Percentiles rank a stretch among this genome's conserved stretches.
Conservation (phyloP, 1,139 yeast species). For the Saccharomycopsis crataegensis region DNA sequence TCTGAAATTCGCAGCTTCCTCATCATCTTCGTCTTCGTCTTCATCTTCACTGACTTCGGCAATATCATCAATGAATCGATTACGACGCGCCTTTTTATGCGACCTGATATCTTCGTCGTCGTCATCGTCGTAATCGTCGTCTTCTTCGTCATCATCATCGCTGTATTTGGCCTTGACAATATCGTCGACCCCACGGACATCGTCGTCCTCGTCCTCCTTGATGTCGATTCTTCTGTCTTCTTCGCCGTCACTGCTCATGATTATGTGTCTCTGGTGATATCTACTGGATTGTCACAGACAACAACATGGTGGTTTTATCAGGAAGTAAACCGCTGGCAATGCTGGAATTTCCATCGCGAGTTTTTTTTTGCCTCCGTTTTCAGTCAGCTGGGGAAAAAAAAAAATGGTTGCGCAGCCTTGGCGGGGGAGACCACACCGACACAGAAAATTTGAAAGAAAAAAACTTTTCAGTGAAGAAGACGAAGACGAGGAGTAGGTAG, state of each 20-base stretch:
- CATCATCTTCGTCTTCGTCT: constrained; percentile 80
- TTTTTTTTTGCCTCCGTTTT: not conserved
- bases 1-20: constrained; percentile 79
- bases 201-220: not conserved
- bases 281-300: not conserved
- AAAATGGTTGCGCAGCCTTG: too few species aligned
- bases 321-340: too few species aligned
- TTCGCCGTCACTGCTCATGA: not conserved
- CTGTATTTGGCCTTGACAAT: constrained; percentile 11
- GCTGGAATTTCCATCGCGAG: not conserved
- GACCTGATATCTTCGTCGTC: constrained; percentile 50
- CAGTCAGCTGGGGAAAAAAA: too few species aligned
- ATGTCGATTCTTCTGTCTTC: not conserved
- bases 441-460: too few species aligned
- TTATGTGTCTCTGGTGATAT: not conserved
- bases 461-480: too few species aligned
- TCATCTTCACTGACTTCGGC: constrained; percentile 99
- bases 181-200: constrained; percentile 8
- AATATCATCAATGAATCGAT: constrained; percentile 95
- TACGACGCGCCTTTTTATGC: constrained; percentile 55
- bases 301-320: too few species aligned
- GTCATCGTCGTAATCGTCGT: constrained; percentile 40
- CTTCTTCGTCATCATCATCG: constrained; percentile 25
- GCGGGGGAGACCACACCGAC: too few species aligned
- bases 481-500: too few species aligned